Conservation (phyloP, 148 eudicot genomes). For the Vaccinium vitisidaea region DNA sequence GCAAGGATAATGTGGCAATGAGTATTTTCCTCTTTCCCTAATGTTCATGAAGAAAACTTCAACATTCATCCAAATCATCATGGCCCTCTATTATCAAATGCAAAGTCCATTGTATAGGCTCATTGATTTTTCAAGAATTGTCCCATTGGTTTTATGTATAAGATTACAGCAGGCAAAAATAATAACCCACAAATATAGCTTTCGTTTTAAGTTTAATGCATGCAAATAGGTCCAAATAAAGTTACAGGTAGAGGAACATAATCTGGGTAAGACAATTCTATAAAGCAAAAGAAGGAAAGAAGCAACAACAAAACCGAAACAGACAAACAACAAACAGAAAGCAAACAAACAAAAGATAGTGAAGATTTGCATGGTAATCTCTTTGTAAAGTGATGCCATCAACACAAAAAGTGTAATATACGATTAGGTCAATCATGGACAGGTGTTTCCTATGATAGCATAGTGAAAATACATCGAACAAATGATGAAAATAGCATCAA, state of each 20-base stretch:
- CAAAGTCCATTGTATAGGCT: background rate
- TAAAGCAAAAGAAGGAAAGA: background rate
- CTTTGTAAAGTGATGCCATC: background rate
- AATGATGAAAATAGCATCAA: background rate
- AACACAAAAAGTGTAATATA: background rate
- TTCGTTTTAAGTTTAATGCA: background rate
- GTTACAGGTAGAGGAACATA: background rate
- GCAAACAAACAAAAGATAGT: background rate
- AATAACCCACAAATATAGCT: background rate
- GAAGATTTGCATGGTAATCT: background rate
- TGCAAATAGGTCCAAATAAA: background rate
- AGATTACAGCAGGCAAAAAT: background rate
- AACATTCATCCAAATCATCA: constrained; percentile 7
- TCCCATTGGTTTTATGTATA: background rate
- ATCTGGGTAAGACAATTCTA: background rate
- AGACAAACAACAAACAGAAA: background rate
- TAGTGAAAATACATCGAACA: background rate
- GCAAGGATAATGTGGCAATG: background rate
- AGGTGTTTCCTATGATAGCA: background rate
- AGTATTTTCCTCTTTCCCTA: background rate
- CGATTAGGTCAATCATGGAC: background rate
- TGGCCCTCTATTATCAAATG: background rate
- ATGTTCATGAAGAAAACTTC: background rate
- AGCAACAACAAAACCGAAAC: background rate
- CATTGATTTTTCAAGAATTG: background rate